phyloP scores from a whole-genome alignment of 352 stramenopile species.

The Phytophthora kernoviae region DNA sequence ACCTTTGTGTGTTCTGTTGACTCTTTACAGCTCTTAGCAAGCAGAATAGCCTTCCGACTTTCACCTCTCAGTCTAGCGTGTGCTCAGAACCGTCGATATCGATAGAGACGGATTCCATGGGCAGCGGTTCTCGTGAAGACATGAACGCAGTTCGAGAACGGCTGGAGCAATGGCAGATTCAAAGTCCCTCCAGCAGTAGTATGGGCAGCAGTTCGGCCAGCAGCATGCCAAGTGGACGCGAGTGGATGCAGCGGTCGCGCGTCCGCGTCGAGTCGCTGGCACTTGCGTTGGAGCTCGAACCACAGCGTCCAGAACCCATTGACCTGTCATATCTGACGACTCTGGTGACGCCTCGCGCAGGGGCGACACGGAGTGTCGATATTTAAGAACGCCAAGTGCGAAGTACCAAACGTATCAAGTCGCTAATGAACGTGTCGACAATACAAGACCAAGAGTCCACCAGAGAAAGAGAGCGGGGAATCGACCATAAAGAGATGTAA shows the following conservation, averaged over 20 bases:
- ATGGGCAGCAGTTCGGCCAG: slow-evolving; percentile 15
- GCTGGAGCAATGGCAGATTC: slow-evolving; percentile 23
- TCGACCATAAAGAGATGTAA: slow-evolving; percentile 7
- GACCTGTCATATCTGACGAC: slow-evolving; percentile 57
- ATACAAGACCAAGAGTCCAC: not conserved
- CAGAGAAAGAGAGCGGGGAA: slow-evolving; percentile 3
- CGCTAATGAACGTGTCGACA: not conserved
- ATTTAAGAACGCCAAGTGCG: slow-evolving; percentile 30
- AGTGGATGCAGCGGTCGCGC: slow-evolving; percentile 21
- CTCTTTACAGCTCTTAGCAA: slow-evolving; percentile 26
- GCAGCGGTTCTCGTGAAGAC: slow-evolving; percentile 29
- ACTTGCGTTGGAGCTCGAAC: slow-evolving; percentile 26
- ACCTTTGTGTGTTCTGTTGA: not conserved
- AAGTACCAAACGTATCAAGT: slow-evolving; percentile 22
- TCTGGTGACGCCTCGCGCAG: slow-evolving; percentile 41
- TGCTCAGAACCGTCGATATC: slow-evolving; percentile 38
- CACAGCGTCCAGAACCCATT: slow-evolving; percentile 34
- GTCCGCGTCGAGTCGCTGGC: slow-evolving; percentile 17
- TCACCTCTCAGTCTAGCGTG: slow-evolving; percentile 24
- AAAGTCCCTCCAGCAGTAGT: slow-evolving; percentile 22
- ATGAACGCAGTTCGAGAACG: slow-evolving; percentile 16
- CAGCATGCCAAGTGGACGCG: slow-evolving; percentile 16
- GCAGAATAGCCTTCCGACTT: slow-evolving; percentile 27
- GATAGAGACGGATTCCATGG: slow-evolving; percentile 39
- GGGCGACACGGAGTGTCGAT: slow-evolving; percentile 28